Percentiles rank a stretch among this genome's conserved stretches.
phyloP scores from a whole-genome alignment of 768 basidiomycete genomes.

The Auricularia sp. region DNA sequence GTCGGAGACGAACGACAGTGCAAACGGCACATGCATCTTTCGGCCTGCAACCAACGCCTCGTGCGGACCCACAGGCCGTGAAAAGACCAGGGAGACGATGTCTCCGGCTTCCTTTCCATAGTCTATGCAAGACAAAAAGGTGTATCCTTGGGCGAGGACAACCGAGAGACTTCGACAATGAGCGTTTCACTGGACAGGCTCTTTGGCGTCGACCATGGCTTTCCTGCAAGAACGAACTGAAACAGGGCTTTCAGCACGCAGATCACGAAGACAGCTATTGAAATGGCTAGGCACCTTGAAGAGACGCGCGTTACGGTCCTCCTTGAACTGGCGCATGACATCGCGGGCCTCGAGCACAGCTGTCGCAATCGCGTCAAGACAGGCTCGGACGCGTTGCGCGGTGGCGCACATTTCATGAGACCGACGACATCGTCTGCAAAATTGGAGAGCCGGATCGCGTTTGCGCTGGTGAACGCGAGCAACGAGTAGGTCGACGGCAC shows the following conservation, averaged over 20 bases:
- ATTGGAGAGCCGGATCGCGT: conserved; percentile 58
- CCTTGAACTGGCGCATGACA: conserved; percentile 2
- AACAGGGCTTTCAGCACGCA: conserved; percentile 45
- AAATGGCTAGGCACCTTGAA: not conserved
- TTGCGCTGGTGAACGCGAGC: conserved; percentile 55
- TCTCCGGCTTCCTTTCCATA: conserved; percentile 72
- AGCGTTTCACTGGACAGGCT: conserved; percentile 55
- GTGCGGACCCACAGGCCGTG: conserved; percentile 31
- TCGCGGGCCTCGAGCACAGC: not conserved
- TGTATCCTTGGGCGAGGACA: conserved; percentile 53
- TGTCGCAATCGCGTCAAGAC: conserved; percentile 24
- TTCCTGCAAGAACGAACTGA: conserved; percentile 58
- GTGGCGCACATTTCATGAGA: conserved; percentile 47
- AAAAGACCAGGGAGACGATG: conserved; percentile 60
- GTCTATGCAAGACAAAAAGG: conserved; percentile 58
- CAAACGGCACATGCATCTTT: conserved; percentile 45
- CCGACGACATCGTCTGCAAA: conserved; percentile 46
- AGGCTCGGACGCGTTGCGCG: conserved; percentile 28
- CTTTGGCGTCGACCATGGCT: conserved; percentile 66
- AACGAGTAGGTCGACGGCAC: conserved; percentile 54
- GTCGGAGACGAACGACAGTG: conserved; percentile 59
- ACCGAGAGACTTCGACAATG: conserved; percentile 54
- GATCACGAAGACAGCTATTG: conserved; percentile 9
- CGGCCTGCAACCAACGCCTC: conserved; percentile 26
- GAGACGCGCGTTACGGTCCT: not conserved